A percentile compares a stretch with the other conserved stretches of the same genome.
Evolutionary conservation across 805 yeast species (phyloP).

Genomic region (Kazachstania bromeliacearum): DNA sequence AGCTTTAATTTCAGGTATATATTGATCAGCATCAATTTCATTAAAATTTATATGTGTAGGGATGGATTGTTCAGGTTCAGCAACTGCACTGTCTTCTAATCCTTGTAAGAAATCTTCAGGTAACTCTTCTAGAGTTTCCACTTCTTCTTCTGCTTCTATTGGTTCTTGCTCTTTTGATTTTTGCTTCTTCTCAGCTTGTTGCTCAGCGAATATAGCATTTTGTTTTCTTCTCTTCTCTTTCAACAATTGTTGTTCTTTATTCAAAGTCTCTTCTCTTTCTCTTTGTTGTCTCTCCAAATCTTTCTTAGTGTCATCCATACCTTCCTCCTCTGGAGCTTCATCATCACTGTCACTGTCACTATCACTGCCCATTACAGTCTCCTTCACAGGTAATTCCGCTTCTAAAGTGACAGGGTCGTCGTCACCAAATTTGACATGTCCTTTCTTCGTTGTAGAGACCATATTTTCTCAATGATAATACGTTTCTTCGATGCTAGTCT

Average conservation of each 20-base stretch:
- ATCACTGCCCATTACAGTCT: constrained; percentile 1
- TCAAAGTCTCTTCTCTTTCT: constrained; percentile 21
- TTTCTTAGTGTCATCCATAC: constrained; percentile 21
- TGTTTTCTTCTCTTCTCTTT: constrained; percentile 30
- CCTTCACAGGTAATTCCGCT: background rate
- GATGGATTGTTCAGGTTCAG: constrained; percentile 12
- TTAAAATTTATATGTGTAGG: constrained; percentile 31
- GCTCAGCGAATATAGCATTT: constrained; percentile 22
- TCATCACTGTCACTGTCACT: constrained; percentile 23
- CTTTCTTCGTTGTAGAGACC: constrained; percentile 1
- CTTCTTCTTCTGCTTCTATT: constrained; percentile 10
- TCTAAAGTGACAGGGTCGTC: constrained; percentile 6
- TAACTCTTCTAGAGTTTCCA: constrained; percentile 30
- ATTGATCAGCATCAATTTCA: constrained; percentile 18
- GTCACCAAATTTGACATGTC: constrained; percentile 21
- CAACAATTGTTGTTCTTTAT: constrained; percentile 18
- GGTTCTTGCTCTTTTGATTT: constrained; percentile 8
- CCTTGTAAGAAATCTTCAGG: constrained; percentile 34
- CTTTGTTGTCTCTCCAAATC: constrained; percentile 19
- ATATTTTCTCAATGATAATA: too few species aligned
- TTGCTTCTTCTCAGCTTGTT: constrained; percentile 25
- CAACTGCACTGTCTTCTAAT: constrained; percentile 14
- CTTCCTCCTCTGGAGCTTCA: constrained; percentile 47
- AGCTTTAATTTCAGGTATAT: constrained; percentile 10
- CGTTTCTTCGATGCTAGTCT: too few species aligned